These are phyloP conservation scores for Populus davidiana DNA, from an alignment of 345 rosid genomes.

Conservation along the genomic window DNA sequence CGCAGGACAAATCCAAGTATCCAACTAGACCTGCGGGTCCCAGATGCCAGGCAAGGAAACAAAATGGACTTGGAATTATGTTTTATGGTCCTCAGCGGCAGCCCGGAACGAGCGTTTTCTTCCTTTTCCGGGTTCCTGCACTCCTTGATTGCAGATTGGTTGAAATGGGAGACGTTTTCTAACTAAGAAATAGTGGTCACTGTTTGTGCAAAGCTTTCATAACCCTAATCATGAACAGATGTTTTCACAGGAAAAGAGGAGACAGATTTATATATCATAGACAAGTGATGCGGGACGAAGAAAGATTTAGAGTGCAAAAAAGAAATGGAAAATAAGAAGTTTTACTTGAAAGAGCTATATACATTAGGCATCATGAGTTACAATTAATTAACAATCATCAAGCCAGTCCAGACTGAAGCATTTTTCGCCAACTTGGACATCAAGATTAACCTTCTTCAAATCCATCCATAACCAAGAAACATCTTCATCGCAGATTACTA, in stretches of 20 bases:
- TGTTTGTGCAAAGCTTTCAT: neutral
- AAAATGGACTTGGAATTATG: neutral
- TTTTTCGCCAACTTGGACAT: constrained; percentile 65
- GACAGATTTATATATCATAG: no score
- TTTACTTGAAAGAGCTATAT: neutral
- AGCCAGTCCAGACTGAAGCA: constrained; percentile 71
- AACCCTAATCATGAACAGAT: neutral
- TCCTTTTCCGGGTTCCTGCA: neutral
- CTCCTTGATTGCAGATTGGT: neutral
- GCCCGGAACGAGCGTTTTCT: neutral
- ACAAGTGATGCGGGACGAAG: neutral
- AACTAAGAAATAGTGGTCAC: neutral
- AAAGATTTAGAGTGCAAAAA: no score
- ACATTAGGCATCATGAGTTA: constrained; percentile 5
- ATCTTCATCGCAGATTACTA: constrained; percentile 71
- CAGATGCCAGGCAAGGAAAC: neutral
- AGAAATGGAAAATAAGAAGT: neutral
- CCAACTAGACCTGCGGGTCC: neutral
- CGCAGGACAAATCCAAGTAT: no score
- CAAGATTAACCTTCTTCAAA: constrained; percentile 34
- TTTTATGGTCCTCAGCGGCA: neutral
- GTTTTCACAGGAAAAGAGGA: neutral
- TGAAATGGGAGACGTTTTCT: neutral
- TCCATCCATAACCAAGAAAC: constrained; percentile 61
- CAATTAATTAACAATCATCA: constrained; percentile 16